These are phyloP conservation scores for Clonostachys byssicola DNA, from an alignment of 2,329 filamentous ascomycete species.

Conservation along the genomic window DNA sequence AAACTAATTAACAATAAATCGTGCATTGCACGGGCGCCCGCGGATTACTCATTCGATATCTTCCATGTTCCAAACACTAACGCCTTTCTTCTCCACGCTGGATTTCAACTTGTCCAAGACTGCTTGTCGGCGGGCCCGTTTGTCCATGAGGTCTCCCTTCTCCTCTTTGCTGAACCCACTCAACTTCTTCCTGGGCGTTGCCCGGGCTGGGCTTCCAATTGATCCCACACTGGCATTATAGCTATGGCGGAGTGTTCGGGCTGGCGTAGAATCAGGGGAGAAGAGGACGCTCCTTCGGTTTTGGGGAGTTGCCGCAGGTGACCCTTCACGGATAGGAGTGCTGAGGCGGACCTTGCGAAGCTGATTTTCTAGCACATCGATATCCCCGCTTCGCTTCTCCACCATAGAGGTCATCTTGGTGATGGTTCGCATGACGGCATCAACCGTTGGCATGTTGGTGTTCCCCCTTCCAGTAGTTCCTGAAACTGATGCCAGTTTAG, in stretches of 20 bases:
- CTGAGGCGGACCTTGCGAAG: conserved; percentile 67
- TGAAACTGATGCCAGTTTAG: conserved; percentile 63
- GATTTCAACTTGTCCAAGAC: conserved; percentile 47
- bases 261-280: conserved; percentile 37
- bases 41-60: conserved; percentile 32
- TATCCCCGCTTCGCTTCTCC: conserved; percentile 84
- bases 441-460: conserved; percentile 72
- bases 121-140: conserved; percentile 45
- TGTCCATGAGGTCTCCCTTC: conserved; percentile 50
- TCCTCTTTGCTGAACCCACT: conserved; percentile 57
- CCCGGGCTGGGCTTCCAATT: conserved; percentile 29
- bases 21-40: no score
- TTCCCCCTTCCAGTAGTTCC: conserved; percentile 39
- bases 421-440: conserved; percentile 88
- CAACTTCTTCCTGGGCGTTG: conserved; percentile 55
- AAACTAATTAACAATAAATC: no score
- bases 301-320: conserved; percentile 32
- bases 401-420: conserved; percentile 89
- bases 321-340: conserved; percentile 36
- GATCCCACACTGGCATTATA: conserved; percentile 28
- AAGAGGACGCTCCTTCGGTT: conserved; percentile 27
- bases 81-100: conserved; percentile 44
- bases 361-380: conserved; percentile 85
- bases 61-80: conserved; percentile 44
- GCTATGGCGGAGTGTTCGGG: conserved; percentile 34